A percentile compares a stretch with the other conserved stretches of the same genome.
These are phyloP conservation scores for Colletotrichum tanaceti DNA, from an alignment of 2,329 filamentous ascomycete species.

Conservation along the genomic window DNA sequence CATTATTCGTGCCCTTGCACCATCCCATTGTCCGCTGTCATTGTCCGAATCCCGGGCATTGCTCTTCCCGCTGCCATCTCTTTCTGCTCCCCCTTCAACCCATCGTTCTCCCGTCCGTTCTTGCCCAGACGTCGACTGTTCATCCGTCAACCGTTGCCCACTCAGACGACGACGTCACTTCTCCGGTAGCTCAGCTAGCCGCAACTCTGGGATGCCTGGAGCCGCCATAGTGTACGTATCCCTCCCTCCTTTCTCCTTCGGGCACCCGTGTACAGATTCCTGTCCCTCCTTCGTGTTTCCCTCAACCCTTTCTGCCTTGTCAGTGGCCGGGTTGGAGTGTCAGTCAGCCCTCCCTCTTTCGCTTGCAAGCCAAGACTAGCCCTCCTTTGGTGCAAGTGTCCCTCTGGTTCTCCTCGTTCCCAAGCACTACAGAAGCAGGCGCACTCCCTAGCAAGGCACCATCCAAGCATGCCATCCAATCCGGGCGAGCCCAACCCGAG, in stretches of 20 bases:
- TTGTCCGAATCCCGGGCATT: constrained; percentile 9
- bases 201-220: constrained; percentile 9
- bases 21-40: constrained; percentile 6
- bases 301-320: constrained; percentile 18
- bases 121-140: background rate
- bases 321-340: constrained; percentile 27
- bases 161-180: constrained; percentile 17
- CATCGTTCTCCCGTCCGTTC: background rate
- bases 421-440: constrained; percentile 34
- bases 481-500: constrained; percentile 23
- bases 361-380: constrained; percentile 30
- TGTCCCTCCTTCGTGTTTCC: constrained; percentile 16
- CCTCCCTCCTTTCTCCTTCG: constrained; percentile 1
- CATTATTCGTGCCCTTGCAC: constrained; percentile 18
- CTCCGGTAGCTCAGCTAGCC: background rate
- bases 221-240: constrained; percentile 21
- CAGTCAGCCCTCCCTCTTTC: constrained; percentile 37
- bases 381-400: constrained; percentile 35
- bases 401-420: constrained; percentile 32
- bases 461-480: constrained; percentile 26
- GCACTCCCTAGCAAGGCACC: constrained; percentile 39
- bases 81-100: background rate
- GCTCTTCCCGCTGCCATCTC: background rate
- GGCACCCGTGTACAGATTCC: constrained; percentile 8
- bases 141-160: background rate